phyloP scores from a whole-genome alignment of 768 basidiomycete species.

The Panellus pusillus region DNA sequence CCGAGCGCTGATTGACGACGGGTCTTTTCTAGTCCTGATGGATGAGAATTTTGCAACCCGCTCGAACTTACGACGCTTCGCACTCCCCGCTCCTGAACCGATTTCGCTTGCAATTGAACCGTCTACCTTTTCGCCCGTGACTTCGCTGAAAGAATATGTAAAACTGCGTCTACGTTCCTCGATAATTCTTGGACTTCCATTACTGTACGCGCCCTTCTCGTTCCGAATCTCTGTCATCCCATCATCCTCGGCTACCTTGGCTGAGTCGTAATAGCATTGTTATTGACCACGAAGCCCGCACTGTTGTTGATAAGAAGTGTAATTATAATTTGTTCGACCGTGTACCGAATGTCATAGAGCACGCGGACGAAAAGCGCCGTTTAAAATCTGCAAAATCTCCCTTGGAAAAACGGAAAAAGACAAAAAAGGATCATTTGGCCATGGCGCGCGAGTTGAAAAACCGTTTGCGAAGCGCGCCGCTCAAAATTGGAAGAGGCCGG shows the following conservation, averaged over 20 bases:
- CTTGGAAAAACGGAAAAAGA: constrained; percentile 20
- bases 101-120: no score
- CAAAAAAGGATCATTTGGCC: neutral
- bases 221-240: constrained; percentile 17
- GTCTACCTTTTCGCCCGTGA: no score
- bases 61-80: constrained; percentile 5
- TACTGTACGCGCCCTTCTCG: constrained; percentile 13
- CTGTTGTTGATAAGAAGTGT: no score
- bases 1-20: constrained; percentile 33
- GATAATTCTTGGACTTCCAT: constrained; percentile 6
- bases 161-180: constrained; percentile 10
- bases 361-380: no score
- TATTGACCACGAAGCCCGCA: no score
- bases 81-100: constrained; percentile 1
- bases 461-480: neutral
- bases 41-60: neutral
- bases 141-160: no score
- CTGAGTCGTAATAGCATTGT: constrained; percentile 25
- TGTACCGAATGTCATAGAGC: no score
- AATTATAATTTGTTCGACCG: no score
- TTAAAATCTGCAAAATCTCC: no score
- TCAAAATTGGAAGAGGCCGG: neutral
- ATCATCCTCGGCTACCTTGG: constrained; percentile 27
- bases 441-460: neutral
- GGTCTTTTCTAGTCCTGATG: constrained; percentile 28